A percentile compares a stretch with the other conserved stretches of the same genome.
Evolutionary conservation across 495 filamentous ascomycete species (phyloP).

Genomic region (Penicillium verhagenii): DNA sequence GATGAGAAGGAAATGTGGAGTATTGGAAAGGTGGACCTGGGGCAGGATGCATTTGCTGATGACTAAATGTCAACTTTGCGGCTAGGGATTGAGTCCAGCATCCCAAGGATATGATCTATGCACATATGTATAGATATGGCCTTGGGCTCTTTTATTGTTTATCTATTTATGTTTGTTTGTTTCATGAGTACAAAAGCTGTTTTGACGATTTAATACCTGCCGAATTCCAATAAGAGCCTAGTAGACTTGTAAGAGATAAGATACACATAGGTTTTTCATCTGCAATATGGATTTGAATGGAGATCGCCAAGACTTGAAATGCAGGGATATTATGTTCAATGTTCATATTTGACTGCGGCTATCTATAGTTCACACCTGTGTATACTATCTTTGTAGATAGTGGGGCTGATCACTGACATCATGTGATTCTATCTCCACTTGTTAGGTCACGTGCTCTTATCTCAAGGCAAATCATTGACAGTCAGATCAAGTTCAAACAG

Average conservation of each 20-base stretch:
- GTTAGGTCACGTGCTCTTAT: neutral
- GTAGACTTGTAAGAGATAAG: neutral
- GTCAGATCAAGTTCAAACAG: neutral
- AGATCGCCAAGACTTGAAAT: too few species aligned
- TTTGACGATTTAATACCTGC: slow-evolving; percentile 21
- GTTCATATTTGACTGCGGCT: neutral
- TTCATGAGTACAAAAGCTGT: slow-evolving; percentile 24
- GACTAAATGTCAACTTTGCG: slow-evolving; percentile 23
- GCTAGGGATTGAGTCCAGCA: slow-evolving; percentile 2
- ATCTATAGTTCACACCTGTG: neutral
- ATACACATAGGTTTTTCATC: too few species aligned
- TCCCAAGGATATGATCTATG: slow-evolving; percentile 24
- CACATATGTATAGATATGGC: slow-evolving; percentile 26
- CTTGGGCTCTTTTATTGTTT: slow-evolving; percentile 15
- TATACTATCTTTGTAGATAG: neutral
- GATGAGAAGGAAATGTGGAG: slow-evolving; percentile 96
- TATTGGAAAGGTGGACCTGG: slow-evolving; percentile 86
- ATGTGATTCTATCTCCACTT: neutral
- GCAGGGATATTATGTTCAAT: neutral
- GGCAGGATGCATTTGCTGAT: slow-evolving; percentile 59
- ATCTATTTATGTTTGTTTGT: slow-evolving; percentile 9
- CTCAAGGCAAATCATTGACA: neutral
- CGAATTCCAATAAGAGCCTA: neutral
- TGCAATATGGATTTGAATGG: too few species aligned
- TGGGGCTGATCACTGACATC: neutral